Percentiles rank a stretch among this genome's conserved stretches.
Conservation (phyloP, 495 filamentous ascomycete genomes). For the Penicillium manginii region DNA sequence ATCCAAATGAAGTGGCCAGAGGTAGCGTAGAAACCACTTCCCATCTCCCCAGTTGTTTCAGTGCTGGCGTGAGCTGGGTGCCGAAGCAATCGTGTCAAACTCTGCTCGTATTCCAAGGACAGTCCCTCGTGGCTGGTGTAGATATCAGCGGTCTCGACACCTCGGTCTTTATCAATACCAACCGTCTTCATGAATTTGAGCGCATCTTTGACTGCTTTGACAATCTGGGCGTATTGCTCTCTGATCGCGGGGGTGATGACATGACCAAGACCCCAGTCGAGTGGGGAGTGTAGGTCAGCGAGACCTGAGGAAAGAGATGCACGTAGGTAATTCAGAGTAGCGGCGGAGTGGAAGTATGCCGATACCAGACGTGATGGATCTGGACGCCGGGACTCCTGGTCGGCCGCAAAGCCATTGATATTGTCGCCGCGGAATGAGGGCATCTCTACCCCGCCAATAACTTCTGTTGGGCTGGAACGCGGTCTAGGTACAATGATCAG, state of each 20-base stretch:
- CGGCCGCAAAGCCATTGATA: constrained; percentile 79
- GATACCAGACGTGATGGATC: constrained; percentile 84
- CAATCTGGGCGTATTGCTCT: constrained; percentile 80
- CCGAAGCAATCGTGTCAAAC: constrained; percentile 73
- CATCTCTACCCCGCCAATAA: constrained; percentile 76
- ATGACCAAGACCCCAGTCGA: constrained; percentile 96
- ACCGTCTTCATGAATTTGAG: constrained; percentile 95
- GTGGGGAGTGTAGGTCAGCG: constrained; percentile 87
- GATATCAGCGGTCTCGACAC: constrained; percentile 89
- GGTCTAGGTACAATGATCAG: constrained; percentile 53
- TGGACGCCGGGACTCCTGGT: constrained; percentile 65
- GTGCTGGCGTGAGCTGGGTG: constrained; percentile 52
- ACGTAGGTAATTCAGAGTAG: constrained; percentile 90
- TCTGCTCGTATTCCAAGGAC: constrained; percentile 91
- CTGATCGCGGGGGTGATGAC: constrained; percentile 82
- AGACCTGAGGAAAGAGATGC: constrained; percentile 83
- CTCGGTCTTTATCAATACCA: constrained; percentile 83
- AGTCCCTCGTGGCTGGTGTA: constrained; percentile 96
- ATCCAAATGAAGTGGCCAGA: constrained; percentile 99
- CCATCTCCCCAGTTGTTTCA: constrained; percentile 14
- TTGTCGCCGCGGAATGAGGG: constrained; percentile 94
- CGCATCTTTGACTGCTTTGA: constrained; percentile 84
- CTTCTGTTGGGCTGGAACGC: constrained; percentile 84
- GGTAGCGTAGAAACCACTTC: constrained; percentile 73
- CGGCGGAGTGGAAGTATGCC: constrained; percentile 93